Conservation (phyloP, 768 basidiomycete genomes). For the Suillus brevipes region DNA sequence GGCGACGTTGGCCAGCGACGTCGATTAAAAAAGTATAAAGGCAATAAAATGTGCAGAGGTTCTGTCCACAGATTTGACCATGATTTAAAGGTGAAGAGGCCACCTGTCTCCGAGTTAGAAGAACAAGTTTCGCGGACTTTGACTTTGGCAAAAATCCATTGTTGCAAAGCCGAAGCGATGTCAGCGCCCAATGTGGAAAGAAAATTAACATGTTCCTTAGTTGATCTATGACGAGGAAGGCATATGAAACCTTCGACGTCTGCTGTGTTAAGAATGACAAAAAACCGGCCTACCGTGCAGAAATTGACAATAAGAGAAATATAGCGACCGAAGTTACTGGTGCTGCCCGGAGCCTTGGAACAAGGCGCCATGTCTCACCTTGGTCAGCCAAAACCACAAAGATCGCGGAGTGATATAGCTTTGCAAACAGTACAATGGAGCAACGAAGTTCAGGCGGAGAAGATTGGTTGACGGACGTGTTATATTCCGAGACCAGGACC, state of each 20-base stretch:
- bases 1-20: conserved; percentile 50
- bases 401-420: neutral
- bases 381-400: conserved; percentile 27
- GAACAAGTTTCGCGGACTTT: conserved; percentile 13
- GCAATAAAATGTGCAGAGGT: conserved; percentile 13
- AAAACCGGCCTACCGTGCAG: conserved; percentile 12
- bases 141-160: conserved; percentile 20
- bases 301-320: conserved; percentile 7
- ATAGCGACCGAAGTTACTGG: conserved; percentile 9
- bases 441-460: neutral
- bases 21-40: conserved; percentile 24
- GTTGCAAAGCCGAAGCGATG: conserved; percentile 16
- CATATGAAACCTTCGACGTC: conserved; percentile 1
- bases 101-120: conserved; percentile 13
- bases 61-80: neutral
- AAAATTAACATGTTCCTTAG: neutral
- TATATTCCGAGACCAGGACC: conserved; percentile 69
- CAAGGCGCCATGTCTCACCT: conserved; percentile 33
- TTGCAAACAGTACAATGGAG: neutral
- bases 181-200: conserved; percentile 6
- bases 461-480: neutral
- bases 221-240: conserved; percentile 4
- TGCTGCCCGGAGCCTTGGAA: conserved; percentile 15
- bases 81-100: conserved; percentile 22
- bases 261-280: conserved; percentile 23